Evolutionary conservation across 2,329 filamentous ascomycete species (phyloP).

Genomic region (Colletotrichum plurivorum): DNA sequence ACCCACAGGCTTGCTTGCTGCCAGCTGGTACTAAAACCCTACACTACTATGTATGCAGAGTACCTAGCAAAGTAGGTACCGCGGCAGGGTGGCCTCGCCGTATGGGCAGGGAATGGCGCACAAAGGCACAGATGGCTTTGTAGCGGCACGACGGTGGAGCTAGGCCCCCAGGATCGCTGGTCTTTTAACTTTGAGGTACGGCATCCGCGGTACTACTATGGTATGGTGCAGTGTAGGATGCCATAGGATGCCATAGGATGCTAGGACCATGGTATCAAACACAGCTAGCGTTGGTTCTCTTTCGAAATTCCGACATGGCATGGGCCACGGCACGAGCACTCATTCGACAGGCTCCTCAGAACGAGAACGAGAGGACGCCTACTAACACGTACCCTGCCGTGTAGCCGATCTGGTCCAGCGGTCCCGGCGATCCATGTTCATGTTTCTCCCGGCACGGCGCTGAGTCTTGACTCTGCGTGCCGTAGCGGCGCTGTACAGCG

Average conservation of each 20-base stretch:
- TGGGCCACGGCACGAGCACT: conserved; percentile 14
- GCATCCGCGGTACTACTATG: no score
- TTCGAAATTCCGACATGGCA: conserved; percentile 7
- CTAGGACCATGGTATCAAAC: not conserved
- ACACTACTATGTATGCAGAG: not conserved
- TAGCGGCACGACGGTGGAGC: not conserved
- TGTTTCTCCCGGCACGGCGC: conserved; percentile 13
- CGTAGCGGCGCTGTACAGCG: not conserved
- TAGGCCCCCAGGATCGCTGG: conserved; percentile 11
- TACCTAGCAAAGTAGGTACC: not conserved
- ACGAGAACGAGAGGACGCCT: conserved; percentile 10
- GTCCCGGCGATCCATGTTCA: conserved; percentile 27
- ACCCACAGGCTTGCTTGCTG: not conserved
- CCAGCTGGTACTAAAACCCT: not conserved
- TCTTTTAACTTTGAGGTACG: conserved; percentile 19
- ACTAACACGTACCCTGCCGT: conserved; percentile 7
- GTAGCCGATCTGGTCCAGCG: conserved; percentile 25
- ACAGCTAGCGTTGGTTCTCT: conserved; percentile 12
- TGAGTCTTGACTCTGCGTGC: not conserved
- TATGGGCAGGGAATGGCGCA: not conserved
- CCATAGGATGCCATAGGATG: no score
- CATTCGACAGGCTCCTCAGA: conserved; percentile 6
- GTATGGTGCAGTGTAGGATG: no score
- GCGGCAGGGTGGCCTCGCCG: not conserved
- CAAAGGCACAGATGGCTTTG: not conserved